Percentiles rank a stretch among this genome's conserved stretches.
These are phyloP conservation scores for Pseudohyphozyma bogoriensis DNA, from an alignment of 768 basidiomycete species.

Conservation along the genomic window DNA sequence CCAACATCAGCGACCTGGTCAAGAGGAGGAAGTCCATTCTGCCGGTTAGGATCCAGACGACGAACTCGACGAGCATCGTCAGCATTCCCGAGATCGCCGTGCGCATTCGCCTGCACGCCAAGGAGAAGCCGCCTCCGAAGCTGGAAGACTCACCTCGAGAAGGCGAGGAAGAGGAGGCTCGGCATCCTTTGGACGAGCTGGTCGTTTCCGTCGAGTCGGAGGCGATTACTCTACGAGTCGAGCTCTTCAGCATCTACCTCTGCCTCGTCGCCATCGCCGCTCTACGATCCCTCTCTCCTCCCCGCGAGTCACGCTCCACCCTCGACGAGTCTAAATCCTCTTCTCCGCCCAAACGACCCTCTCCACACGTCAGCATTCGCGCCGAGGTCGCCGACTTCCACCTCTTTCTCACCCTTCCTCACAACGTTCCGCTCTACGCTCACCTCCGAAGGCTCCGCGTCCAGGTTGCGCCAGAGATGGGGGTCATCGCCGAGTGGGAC, in stretches of 20 bases:
- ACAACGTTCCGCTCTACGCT: conserved; percentile 38
- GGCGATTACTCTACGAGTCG: conserved; percentile 34
- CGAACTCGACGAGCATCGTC: conserved; percentile 7
- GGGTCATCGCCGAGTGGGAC: conserved; percentile 41
- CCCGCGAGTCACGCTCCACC: not conserved
- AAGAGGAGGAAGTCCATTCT: conserved; percentile 14
- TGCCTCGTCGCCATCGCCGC: conserved; percentile 28
- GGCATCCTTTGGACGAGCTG: conserved; percentile 17
- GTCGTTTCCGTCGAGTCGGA: conserved; percentile 15
- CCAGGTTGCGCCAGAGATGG: conserved; percentile 7
- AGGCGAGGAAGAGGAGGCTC: conserved; percentile 11
- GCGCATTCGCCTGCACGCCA: not conserved
- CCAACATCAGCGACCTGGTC: not conserved
- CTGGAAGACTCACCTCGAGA: not conserved
- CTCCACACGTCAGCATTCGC: conserved; percentile 10
- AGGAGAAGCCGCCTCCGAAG: not conserved
- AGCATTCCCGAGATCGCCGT: conserved; percentile 5
- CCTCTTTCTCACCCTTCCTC: conserved; percentile 37
- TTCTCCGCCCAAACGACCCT: not conserved
- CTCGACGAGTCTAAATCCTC: not conserved
- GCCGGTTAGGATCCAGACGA: not conserved
- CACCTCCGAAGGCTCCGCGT: conserved; percentile 27
- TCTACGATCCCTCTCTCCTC: conserved; percentile 8
- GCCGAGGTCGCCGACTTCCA: conserved; percentile 12
- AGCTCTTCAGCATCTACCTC: conserved; percentile 58